Evolutionary conservation across 225 moss, liverwort and hornwort genomes (phyloP).

Genomic region (Climacium dendroides): DNA sequence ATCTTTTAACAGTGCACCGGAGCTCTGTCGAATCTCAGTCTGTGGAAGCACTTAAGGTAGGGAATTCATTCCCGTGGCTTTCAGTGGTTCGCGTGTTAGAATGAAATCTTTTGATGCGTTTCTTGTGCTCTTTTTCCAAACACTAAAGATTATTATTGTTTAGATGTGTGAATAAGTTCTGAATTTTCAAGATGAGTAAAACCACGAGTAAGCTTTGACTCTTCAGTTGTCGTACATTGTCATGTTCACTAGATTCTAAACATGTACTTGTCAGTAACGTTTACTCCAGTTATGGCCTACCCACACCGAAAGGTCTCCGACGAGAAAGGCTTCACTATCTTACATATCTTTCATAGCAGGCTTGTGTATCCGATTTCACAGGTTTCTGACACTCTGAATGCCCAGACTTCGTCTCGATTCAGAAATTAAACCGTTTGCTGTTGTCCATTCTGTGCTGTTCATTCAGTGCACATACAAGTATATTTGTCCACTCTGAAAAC

Average conservation of each 20-base stretch:
- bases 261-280: not conserved
- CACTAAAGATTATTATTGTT: not conserved
- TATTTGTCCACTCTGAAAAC: not conserved
- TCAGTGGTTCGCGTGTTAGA: not conserved
- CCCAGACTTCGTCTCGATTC: not conserved
- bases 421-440: not conserved
- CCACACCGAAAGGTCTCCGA: not conserved
- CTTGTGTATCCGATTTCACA: not conserved
- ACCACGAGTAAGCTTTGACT: not conserved
- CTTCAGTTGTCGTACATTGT: not conserved
- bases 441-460: not conserved
- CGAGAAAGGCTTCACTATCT: not conserved
- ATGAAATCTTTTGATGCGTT: not conserved
- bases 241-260: not conserved
- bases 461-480: not conserved
- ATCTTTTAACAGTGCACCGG: not conserved
- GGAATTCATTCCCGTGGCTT: not conserved
- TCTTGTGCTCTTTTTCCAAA: not conserved
- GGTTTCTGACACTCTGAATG: not conserved
- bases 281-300: not conserved
- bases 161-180: not conserved
- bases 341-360: not conserved
- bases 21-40: not conserved
- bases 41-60: not conserved
- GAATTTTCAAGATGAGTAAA: not conserved